Percentiles rank a stretch among this genome's conserved stretches.
phyloP scores from a whole-genome alignment of 2,329 filamentous ascomycete genomes.

The Fusarium annulatum region DNA sequence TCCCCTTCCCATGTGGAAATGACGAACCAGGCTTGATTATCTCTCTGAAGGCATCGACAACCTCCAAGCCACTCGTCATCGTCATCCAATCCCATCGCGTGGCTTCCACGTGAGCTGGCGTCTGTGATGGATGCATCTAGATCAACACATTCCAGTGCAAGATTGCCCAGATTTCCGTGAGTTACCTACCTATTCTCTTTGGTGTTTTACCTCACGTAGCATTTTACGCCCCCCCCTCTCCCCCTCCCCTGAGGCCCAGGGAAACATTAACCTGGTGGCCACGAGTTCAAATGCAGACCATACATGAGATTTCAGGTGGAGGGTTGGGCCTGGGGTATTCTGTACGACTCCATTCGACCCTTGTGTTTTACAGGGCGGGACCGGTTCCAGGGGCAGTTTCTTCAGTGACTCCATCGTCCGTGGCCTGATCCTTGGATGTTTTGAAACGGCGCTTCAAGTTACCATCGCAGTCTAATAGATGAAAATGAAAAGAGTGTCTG shows the following conservation, averaged over 20 bases:
- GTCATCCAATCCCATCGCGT: background rate
- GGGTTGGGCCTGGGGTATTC: background rate
- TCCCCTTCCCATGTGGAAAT: constrained; percentile 19
- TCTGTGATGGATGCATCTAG: background rate
- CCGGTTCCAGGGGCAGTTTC: background rate
- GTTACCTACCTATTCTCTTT: background rate
- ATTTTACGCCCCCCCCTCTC: background rate
- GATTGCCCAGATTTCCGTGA: background rate
- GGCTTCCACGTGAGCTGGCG: constrained; percentile 6
- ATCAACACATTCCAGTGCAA: constrained; percentile 6
- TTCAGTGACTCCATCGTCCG: background rate
- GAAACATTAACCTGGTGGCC: background rate
- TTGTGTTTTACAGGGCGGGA: background rate
- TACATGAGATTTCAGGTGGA: background rate
- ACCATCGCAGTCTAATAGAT: background rate
- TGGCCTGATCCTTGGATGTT: constrained; percentile 21
- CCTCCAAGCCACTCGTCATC: background rate
- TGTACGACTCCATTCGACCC: background rate
- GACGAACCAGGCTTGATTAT: constrained; percentile 7
- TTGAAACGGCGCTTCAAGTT: constrained; percentile 10
- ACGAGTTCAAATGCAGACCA: constrained; percentile 1
- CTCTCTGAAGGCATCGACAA: background rate
- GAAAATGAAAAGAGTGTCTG: background rate
- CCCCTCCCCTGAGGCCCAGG: background rate
- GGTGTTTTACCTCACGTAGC: constrained; percentile 8